Base-by-base conservation (phyloP, 768 basidiomycete species). In the Mrakia gelida region DNA sequence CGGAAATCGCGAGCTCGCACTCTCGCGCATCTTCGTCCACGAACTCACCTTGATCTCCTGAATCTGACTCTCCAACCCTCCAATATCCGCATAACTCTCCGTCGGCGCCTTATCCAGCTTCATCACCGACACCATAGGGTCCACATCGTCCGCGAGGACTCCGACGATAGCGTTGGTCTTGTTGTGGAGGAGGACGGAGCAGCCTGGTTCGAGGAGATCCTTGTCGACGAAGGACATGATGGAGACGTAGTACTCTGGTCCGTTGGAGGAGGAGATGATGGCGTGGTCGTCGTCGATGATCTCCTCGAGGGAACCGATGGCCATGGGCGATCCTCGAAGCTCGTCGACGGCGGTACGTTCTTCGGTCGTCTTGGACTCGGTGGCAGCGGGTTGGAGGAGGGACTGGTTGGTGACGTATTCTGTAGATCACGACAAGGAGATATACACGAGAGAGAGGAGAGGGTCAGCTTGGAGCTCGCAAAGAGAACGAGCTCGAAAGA, bases 151-250 rank as follows among this genome's bases (percentile, higher is more conserved):
- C 80, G 93, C 91, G 62, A 99, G 87, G 34, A 98, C 96, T 81
- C 97, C 97, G 75, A 98, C 92, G 79, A 99, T 91, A 0, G 94
- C 89, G 81, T 95, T 93, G 26, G 91, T 93, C 88, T 97, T 97
- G 87, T 99, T 95, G 82, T 99, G 96, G 49, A 98, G 86, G 41
- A 99, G 85, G 3, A 99, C 95, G 77, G 94, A 90, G 84, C 97
- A 98, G 1, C 94, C 93, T 8, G 97, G 97, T 84, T 99, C 97
- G 73, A 99, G 87, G 52, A 95, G 86, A 83, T 98, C 96, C 86
- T 98, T 98, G 90, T 98, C 95, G 82, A 98, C 95, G 83, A 94
- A 95, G 78, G 91, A 93, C 92, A 97, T 93, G 84, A 98, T 97
- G 32, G 94, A 91, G 80, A 98, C 95, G 85, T 98, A 98, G 84